Conservation (phyloP, 1,284 basidiomycete species). For the Cryptococcus sp. region DNA sequence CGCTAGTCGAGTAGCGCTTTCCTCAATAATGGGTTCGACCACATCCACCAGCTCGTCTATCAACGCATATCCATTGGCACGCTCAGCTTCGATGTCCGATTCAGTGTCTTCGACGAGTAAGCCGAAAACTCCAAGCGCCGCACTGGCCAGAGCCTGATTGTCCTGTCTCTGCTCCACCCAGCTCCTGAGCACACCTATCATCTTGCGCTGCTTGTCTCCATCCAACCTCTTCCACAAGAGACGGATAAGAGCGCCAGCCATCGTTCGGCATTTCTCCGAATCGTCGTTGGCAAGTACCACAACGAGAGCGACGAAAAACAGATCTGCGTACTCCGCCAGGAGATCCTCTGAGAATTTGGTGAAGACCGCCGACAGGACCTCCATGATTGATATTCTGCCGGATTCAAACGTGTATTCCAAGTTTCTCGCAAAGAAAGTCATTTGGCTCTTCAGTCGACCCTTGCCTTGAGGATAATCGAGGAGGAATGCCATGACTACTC, state of each 20-base stretch:
- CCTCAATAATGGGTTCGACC: constrained; percentile 59
- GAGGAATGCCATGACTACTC: constrained; percentile 88
- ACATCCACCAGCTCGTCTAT: constrained; percentile 55
- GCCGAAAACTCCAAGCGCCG: constrained; percentile 70
- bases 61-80: constrained; percentile 23
- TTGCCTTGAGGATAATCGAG: constrained; percentile 98
- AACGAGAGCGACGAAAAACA: constrained; percentile 89
- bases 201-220: constrained; percentile 59
- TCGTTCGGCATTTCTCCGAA: constrained; percentile 81
- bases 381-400: constrained; percentile 88
- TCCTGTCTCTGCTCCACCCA: constrained; percentile 60
- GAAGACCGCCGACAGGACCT: constrained; percentile 79
- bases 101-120: constrained; percentile 65
- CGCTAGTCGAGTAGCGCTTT: constrained; percentile 55
- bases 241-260: constrained; percentile 81
- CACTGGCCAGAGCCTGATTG: constrained; percentile 45
- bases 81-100: constrained; percentile 45
- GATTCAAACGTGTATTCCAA: constrained; percentile 87
- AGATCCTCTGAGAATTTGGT: constrained; percentile 79
- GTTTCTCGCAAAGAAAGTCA: constrained; percentile 93
- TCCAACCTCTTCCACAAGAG: constrained; percentile 70
- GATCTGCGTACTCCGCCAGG: constrained; percentile 78
- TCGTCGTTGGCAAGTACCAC: constrained; percentile 94
- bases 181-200: constrained; percentile 67
- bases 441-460: constrained; percentile 79